Conservation (phyloP, 768 basidiomycete genomes). For the Gymnopilus junonius region DNA sequence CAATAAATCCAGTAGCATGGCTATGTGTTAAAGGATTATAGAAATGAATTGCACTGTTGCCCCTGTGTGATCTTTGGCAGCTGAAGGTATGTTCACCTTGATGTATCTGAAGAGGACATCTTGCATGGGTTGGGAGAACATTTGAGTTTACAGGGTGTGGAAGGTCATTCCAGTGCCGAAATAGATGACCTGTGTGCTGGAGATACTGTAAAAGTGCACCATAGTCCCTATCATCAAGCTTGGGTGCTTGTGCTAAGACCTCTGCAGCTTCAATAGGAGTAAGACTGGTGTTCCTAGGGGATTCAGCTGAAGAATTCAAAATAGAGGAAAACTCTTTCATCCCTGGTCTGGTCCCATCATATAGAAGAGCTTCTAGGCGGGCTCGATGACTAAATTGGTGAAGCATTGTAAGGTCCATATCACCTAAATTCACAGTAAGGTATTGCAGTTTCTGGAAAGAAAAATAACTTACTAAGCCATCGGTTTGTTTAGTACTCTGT, state of each 20-base stretch:
- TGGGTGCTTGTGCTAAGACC: conserved; percentile 11
- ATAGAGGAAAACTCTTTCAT: not conserved
- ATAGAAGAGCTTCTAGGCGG: not conserved
- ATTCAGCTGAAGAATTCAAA: not conserved
- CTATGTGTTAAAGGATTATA: not conserved
- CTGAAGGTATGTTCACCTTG: conserved; percentile 22
- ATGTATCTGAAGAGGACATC: conserved; percentile 11
- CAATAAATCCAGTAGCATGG: not conserved
- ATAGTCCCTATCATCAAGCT: conserved; percentile 15
- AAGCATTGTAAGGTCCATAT: conserved; percentile 20
- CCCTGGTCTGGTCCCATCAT: not conserved
- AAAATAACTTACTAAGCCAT: conserved; percentile 15
- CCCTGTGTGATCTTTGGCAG: conserved; percentile 19
- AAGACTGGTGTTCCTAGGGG: not conserved
- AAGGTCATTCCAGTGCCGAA: conserved; percentile 10
- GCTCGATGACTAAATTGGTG: not conserved
- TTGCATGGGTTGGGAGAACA: conserved; percentile 19
- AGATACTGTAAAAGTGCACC: conserved; percentile 21
- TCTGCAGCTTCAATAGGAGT: too few relatives aligned
- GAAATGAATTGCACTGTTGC: conserved; percentile 24
- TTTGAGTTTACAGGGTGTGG: conserved; percentile 11
- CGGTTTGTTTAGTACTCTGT: conserved; percentile 27
- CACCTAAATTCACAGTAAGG: not conserved
- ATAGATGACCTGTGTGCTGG: conserved; percentile 13
- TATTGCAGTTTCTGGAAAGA: not conserved